A percentile compares a stretch with the other conserved stretches of the same genome.
Evolutionary conservation across 495 filamentous ascomycete species (phyloP).

Genomic region (Zalerion maritima): DNA sequence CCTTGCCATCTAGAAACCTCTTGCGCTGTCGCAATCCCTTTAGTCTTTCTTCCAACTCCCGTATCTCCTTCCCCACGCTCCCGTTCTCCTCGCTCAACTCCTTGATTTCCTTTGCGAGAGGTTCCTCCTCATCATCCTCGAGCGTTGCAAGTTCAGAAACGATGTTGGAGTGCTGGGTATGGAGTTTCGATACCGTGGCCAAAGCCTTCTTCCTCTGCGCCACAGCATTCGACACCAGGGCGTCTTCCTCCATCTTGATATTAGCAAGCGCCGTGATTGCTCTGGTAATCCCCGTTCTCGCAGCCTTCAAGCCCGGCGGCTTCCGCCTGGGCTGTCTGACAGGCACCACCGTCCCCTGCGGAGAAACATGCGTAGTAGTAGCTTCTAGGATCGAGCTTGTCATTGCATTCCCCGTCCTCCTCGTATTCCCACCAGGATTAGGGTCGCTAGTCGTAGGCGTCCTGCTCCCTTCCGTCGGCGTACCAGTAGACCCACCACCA

Average conservation of each 20-base stretch:
- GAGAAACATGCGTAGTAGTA: constrained; percentile 12
- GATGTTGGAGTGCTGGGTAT: constrained; percentile 32
- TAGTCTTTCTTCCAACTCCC: constrained; percentile 45
- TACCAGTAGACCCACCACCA: constrained; percentile 9
- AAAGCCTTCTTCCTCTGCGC: constrained; percentile 43
- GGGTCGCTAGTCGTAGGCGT: constrained; percentile 27
- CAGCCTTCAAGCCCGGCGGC: constrained; percentile 43
- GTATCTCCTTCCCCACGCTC: constrained; percentile 44
- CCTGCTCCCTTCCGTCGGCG: constrained; percentile 32
- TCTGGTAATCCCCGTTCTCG: constrained; percentile 53
- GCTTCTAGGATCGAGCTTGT: constrained; percentile 9
- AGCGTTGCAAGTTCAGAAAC: constrained; percentile 25
- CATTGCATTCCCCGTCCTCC: constrained; percentile 2
- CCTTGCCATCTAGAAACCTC: constrained; percentile 41
- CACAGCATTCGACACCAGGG: constrained; percentile 42
- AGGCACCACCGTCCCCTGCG: constrained; percentile 33
- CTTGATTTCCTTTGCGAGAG: constrained; percentile 14
- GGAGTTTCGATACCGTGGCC: constrained; percentile 44
- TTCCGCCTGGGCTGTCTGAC: constrained; percentile 48
- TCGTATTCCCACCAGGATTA: constrained; percentile 1
- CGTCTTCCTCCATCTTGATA: constrained; percentile 57
- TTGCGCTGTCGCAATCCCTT: constrained; percentile 50
- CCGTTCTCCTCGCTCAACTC: constrained; percentile 38
- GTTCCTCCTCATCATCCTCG: constrained; percentile 23
- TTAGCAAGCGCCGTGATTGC: constrained; percentile 58